Conservation (phyloP, 1,284 basidiomycete species). For the Neonothopanus nambi region DNA sequence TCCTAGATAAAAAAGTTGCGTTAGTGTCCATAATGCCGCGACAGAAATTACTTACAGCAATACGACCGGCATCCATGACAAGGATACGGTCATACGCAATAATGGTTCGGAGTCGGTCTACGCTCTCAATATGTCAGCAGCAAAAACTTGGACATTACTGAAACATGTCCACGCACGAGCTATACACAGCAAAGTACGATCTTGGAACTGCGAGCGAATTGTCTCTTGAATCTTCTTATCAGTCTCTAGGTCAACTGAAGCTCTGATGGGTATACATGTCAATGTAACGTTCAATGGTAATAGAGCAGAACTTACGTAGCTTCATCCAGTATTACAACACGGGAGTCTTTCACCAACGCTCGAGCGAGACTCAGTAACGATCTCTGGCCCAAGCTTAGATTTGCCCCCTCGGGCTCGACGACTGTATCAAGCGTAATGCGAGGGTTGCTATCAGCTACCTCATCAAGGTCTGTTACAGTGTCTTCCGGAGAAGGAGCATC, state of each 20-base stretch:
- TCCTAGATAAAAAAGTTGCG: slow-evolving; percentile 40
- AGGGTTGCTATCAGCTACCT: slow-evolving; percentile 21
- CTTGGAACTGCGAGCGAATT: slow-evolving; percentile 64
- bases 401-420: slow-evolving; percentile 66
- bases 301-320: slow-evolving; percentile 42
- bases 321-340: slow-evolving; percentile 66
- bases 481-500: slow-evolving; percentile 26
- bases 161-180: slow-evolving; percentile 46
- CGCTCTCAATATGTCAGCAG: slow-evolving; percentile 23
- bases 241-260: slow-evolving; percentile 70
- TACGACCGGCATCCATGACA: slow-evolving; percentile 68
- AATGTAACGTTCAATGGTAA: background rate
- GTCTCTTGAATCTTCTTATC: slow-evolving; percentile 73
- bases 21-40: background rate
- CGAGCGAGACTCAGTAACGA: slow-evolving; percentile 72
- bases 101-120: slow-evolving; percentile 77
- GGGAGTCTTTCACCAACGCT: slow-evolving; percentile 60
- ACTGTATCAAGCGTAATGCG: slow-evolving; percentile 55
- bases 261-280: slow-evolving; percentile 29
- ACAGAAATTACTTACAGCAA: slow-evolving; percentile 47
- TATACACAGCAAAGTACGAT: slow-evolving; percentile 66
- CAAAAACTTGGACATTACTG: background rate
- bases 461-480: slow-evolving; percentile 15
- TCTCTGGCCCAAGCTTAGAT: slow-evolving; percentile 65
- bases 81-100: slow-evolving; percentile 78